phyloP scores from a whole-genome alignment of 2,329 filamentous ascomycete genomes.

The Sordariomycetes sp. region DNA sequence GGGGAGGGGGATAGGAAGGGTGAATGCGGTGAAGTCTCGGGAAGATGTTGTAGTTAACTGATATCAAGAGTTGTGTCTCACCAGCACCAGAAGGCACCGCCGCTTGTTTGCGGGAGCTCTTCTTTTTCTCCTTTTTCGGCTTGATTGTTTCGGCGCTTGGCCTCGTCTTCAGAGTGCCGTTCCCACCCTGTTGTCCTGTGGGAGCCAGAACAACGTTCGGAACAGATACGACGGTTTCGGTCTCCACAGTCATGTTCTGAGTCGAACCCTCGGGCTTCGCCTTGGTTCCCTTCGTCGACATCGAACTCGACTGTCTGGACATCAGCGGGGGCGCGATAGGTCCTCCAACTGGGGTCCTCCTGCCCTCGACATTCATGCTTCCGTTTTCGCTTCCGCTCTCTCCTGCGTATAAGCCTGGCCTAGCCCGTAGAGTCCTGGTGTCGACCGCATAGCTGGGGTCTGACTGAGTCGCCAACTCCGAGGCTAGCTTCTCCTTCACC shows the following conservation, averaged over 20 bases:
- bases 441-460: conserved; percentile 27
- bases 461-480: conserved; percentile 28
- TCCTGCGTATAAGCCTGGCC: conserved; percentile 31
- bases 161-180: conserved; percentile 71
- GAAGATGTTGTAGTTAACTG: conserved; percentile 1
- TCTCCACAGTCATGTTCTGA: conserved; percentile 94
- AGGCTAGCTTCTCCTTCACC: conserved; percentile 35
- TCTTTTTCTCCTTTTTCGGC: conserved; percentile 89
- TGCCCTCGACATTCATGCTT: conserved; percentile 30
- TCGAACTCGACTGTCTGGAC: conserved; percentile 53
- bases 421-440: conserved; percentile 32
- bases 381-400: conserved; percentile 60
- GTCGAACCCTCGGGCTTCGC: conserved; percentile 66
- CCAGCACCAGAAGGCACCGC: conserved; percentile 61
- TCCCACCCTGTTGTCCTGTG: conserved; percentile 51
- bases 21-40: conserved; percentile 8
- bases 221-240: conserved; percentile 86
- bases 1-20: neutral
- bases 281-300: conserved; percentile 57
- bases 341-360: conserved; percentile 24
- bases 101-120: conserved; percentile 62
- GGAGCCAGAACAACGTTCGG: conserved; percentile 68
- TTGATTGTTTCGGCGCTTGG: conserved; percentile 92
- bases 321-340: conserved; percentile 39
- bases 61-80: conserved; percentile 35